A percentile compares a stretch with the other conserved stretches of the same genome.
Conservation (phyloP, 169 alveolate species). For the Plasmodium gonderi region DNA sequence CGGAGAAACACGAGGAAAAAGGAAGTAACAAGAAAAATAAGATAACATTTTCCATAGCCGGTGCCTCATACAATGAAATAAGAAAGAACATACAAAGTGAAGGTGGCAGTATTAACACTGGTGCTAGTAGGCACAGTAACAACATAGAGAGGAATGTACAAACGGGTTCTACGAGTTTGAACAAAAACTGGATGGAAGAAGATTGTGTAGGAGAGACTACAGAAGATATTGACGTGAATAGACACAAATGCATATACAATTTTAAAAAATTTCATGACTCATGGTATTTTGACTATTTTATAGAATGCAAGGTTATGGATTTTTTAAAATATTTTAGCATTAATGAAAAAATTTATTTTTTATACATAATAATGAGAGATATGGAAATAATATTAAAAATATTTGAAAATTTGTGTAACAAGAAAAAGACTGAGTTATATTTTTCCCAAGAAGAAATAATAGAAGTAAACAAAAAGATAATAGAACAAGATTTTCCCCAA, state of each 20-base stretch:
- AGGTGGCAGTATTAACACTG: neutral
- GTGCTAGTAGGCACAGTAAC: neutral
- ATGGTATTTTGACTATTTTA: slow-evolving; percentile 72
- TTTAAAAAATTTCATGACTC: slow-evolving; percentile 59
- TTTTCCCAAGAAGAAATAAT: slow-evolving; percentile 67
- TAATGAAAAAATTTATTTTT: slow-evolving; percentile 20
- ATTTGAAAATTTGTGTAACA: slow-evolving; percentile 1
- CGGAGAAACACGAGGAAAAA: slow-evolving; percentile 74
- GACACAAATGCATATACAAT: slow-evolving; percentile 55
- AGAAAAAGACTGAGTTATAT: slow-evolving; percentile 8
- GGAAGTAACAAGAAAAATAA: slow-evolving; percentile 48
- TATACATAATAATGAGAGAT: slow-evolving; percentile 24
- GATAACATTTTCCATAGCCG: slow-evolving; percentile 58
- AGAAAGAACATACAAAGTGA: slow-evolving; percentile 8
- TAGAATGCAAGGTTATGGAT: slow-evolving; percentile 31
- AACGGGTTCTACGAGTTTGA: neutral
- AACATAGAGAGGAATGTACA: neutral
- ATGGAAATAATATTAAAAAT: slow-evolving; percentile 34
- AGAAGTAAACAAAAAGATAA: slow-evolving; percentile 16
- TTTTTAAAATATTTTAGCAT: slow-evolving; percentile 31
- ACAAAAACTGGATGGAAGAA: neutral
- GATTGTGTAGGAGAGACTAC: neutral
- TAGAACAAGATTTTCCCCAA: slow-evolving; percentile 22
- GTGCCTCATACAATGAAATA: slow-evolving; percentile 63
- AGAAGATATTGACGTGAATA: slow-evolving; percentile 17